Evolutionary conservation across 441 rosid species (phyloP), one percentile per base, ranked within the genome.

Genomic region (Hura crepitans): DNA sequence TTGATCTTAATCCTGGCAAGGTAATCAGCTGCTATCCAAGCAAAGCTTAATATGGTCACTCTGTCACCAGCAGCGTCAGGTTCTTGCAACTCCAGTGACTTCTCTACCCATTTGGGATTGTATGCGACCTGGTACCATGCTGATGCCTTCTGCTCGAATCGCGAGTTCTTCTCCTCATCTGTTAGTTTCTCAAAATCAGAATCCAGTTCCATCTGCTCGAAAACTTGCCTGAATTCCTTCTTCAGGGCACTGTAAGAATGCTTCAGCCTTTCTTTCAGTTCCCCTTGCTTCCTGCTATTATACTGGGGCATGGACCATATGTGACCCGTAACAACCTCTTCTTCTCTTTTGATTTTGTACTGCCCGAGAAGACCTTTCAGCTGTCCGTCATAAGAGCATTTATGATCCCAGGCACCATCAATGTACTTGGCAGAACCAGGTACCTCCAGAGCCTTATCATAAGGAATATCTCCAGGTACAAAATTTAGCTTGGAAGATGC

Each of bases 71-170:
- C 76, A 65, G 75, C 77, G 66, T 78, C 84, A 2, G 78, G 74
- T 39, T 72, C 85, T 58, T 51, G 92, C 84, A 89, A 64, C 49
- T 86, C 83, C 27, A 66, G 51, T 5, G 90, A 76, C 82, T 83
- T 83, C 73, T 82, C 71, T 47, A 87, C 85, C 96, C 96, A 91
- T 37, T 77, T 27, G 6, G 96, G 89, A 76, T 84, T 86, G 85
- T 90, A 94, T 5, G 93, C 75, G 42, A 91, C 98, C 77, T 84
- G 91, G 74, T 94, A 94, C 96, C 96, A 91, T 1, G 96, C 97
- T 1, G 98, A 89, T 37, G 97, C 98, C 85, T 88, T 93, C 12
- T 39, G 81, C 81, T 93, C 97, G 54, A 82, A 89, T 31, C 81
- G 17, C 11, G 55, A 1, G 66, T 80, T 89, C 78, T 78, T 91